phyloP scores from a whole-genome alignment of 257 asterid genomes.

The Fraxinus excelsior region DNA sequence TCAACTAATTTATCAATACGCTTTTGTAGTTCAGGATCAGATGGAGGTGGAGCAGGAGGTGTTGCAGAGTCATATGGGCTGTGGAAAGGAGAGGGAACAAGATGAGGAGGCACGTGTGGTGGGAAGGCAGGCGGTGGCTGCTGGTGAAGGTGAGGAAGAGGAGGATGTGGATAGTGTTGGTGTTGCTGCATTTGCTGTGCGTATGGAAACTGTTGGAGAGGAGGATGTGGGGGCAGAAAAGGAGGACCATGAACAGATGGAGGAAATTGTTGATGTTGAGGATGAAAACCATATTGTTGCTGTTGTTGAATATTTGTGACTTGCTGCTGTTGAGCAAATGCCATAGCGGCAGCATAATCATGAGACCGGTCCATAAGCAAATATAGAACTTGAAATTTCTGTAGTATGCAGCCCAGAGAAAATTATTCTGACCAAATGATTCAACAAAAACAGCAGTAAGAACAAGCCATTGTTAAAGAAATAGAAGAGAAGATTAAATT shows the following conservation, averaged over 20 bases:
- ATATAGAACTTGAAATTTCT: not conserved
- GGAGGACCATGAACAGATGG: slow-evolving; percentile 81
- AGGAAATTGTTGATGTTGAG: slow-evolving; percentile 86
- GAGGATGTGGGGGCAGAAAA: slow-evolving; percentile 75
- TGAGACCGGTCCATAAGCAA: slow-evolving; percentile 81
- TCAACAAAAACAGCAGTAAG: not conserved
- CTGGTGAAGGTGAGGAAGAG: slow-evolving; percentile 74
- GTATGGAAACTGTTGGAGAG: slow-evolving; percentile 83
- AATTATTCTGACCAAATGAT: not conserved
- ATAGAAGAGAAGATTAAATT: not conserved
- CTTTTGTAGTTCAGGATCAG: slow-evolving; percentile 93
- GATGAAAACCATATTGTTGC: slow-evolving; percentile 79
- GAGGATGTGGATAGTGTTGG: slow-evolving; percentile 67
- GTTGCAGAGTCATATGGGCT: slow-evolving; percentile 73
- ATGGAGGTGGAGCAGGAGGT: slow-evolving; percentile 85
- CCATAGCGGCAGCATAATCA: slow-evolving; percentile 78
- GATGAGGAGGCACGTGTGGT: slow-evolving; percentile 75
- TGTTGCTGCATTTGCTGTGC: slow-evolving; percentile 79
- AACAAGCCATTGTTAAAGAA: not conserved
- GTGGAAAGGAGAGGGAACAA: slow-evolving; percentile 69
- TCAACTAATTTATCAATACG: slow-evolving; percentile 90
- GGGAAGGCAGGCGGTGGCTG: slow-evolving; percentile 76
- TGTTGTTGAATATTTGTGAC: slow-evolving; percentile 52
- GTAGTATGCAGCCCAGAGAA: not conserved
- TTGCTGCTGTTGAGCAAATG: slow-evolving; percentile 84